A percentile compares a stretch with the other conserved stretches of the same genome.
These are phyloP conservation scores for Cylindrotheca fusiformis DNA, from an alignment of 108 stramenopile genomes.

Conservation along the genomic window DNA sequence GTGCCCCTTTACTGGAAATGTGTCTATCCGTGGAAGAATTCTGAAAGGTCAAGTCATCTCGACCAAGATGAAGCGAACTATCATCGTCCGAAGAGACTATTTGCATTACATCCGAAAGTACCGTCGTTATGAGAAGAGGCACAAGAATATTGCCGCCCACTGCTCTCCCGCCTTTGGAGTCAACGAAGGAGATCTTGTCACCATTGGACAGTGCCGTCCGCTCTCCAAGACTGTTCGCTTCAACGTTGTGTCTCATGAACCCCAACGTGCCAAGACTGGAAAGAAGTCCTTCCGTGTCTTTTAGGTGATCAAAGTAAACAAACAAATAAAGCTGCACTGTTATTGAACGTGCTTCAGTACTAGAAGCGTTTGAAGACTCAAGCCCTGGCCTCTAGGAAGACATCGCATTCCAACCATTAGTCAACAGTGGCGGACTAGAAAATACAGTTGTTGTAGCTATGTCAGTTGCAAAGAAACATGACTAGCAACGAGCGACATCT, in stretches of 20 bases:
- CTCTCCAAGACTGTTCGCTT: constrained; percentile 99
- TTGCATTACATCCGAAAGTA: constrained; percentile 99
- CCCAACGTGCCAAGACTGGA: constrained; percentile 68
- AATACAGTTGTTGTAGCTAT: too few relatives aligned
- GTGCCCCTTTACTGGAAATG: constrained; percentile 99
- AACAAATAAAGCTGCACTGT: background rate
- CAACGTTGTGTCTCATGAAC: constrained; percentile 88
- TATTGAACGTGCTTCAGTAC: too few relatives aligned
- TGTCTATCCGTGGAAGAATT: constrained; percentile 97
- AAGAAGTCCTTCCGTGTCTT: constrained; percentile 93
- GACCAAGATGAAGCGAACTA: constrained; percentile 99
- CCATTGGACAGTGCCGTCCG: constrained; percentile 99
- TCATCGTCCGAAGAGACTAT: constrained; percentile 99
- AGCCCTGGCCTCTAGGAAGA: too few relatives aligned
- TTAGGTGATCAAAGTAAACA: constrained; percentile 37
- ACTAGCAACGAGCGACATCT: too few relatives aligned
- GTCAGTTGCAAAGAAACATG: too few relatives aligned
- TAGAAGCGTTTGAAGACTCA: too few relatives aligned
- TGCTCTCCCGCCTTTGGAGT: constrained; percentile 97
- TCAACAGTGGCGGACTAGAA: too few relatives aligned
- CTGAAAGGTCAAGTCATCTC: constrained; percentile 97
- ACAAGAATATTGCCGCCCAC: constrained; percentile 99
- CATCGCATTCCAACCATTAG: too few relatives aligned
- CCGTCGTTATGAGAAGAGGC: constrained; percentile 99
- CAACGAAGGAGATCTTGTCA: constrained; percentile 99